Evolutionary conservation across 345 rosid species (phyloP), one percentile per base, ranked within the genome.

Genomic region (Theobroma cacao): DNA sequence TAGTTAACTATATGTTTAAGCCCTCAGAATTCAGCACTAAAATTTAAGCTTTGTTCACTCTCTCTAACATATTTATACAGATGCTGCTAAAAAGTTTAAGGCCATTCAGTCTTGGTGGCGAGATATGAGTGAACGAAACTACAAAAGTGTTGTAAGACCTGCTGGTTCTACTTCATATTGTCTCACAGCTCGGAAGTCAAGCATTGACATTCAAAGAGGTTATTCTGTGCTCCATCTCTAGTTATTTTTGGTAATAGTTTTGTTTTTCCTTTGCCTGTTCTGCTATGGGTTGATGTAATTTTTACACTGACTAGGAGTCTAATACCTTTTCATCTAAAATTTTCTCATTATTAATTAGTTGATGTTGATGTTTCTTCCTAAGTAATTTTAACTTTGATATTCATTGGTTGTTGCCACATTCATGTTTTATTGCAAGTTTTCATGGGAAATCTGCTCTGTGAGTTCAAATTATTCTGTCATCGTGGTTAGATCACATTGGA

Each of bases 101-200:
- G 93, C 93, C 47, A 89, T 95, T 74, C 93, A 88, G 82, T 89
- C 96, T 75, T 93, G 99, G 98, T 95, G 99, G 99, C 96, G 79
- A 85, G 90, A 88, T 65, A 92, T 93, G 97, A 91, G 94, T 47
- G 92, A 82, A 80, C 81, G 78, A 78, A 91, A 85, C 81, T 82
- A 77, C 60, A 85, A 18, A 47, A 71, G 84, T 79, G 82, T 75
- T 76, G 74, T 79, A 53, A 86, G 84, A 83, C 66, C 87, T 80
- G 72, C 53, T 73, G 61, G 45, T 78, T 75, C 87, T 74, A 71
- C 81, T 78, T 78, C 69, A 64, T 81, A 80, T 77, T 55, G 53
- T 82, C 36, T 61, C 33, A 79, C 83, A 84, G 72, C 79, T 62
- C 80, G 78, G 45, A 85, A 81, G 63, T 38, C 58, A 65, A 76